phyloP scores from a whole-genome alignment of 805 yeast genomes.

The Candida vartiovaarae region DNA sequence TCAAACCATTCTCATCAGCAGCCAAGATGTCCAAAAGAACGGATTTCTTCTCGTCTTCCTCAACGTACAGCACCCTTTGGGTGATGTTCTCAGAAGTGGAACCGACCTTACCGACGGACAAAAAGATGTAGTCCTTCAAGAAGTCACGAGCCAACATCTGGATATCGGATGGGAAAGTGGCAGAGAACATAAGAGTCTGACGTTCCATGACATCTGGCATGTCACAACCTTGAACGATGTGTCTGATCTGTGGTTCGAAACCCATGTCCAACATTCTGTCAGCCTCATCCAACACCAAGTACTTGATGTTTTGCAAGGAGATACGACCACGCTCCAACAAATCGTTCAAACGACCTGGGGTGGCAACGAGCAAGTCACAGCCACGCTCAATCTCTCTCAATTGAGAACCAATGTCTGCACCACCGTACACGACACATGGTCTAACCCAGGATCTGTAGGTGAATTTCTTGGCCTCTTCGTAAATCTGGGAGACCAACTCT shows the following conservation, averaged over 20 bases:
- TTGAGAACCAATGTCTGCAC: conserved; percentile 89
- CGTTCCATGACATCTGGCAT: conserved; percentile 90
- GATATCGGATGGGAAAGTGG: conserved; percentile 97
- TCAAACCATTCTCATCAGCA: conserved; percentile 74
- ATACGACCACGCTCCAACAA: conserved; percentile 91
- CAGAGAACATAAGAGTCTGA: conserved; percentile 98
- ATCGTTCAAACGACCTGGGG: conserved; percentile 98
- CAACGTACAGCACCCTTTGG: conserved; percentile 87
- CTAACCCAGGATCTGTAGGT: conserved; percentile 97
- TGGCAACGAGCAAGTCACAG: conserved; percentile 93
- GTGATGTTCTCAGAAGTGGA: conserved; percentile 98
- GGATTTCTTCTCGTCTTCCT: conserved; percentile 86
- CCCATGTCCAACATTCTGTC: conserved; percentile 99
- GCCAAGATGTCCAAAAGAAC: conserved; percentile 83
- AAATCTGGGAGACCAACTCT: conserved; percentile 96
- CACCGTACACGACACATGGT: conserved; percentile 97
- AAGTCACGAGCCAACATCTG: conserved; percentile 97
- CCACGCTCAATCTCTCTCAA: conserved; percentile 86
- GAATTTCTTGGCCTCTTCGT: conserved; percentile 91
- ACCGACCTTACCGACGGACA: conserved; percentile 98
- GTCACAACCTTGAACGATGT: conserved; percentile 95
- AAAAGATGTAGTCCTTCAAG: conserved; percentile 90
- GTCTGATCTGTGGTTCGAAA: conserved; percentile 98
- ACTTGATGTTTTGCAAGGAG: conserved; percentile 83
- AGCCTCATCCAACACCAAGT: conserved; percentile 96